These are phyloP conservation scores for Mycena galopus DNA, from an alignment of 768 basidiomycete genomes.

Conservation along the genomic window DNA sequence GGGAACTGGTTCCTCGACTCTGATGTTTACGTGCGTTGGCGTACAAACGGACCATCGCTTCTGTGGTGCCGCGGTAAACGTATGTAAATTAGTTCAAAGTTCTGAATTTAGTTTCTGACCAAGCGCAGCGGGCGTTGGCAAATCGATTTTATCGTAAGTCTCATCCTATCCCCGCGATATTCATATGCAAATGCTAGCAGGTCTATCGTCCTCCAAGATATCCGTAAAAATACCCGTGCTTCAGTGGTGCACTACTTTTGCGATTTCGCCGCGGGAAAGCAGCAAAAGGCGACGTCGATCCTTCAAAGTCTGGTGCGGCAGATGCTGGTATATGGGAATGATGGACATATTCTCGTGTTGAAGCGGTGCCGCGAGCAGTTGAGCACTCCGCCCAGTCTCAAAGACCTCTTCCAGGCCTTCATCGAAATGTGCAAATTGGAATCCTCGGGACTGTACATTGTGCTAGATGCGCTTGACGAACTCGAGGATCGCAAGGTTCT, in stretches of 20 bases:
- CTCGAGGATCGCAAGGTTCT: constrained; percentile 23
- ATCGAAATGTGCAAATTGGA: constrained; percentile 23
- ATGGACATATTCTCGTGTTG: constrained; percentile 20
- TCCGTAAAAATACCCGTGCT: constrained; percentile 11
- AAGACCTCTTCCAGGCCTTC: constrained; percentile 16
- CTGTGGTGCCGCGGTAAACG: constrained; percentile 31
- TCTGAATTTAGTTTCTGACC: not conserved
- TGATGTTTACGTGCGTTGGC: constrained; percentile 25
- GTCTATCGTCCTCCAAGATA: constrained; percentile 27
- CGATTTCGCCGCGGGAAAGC: constrained; percentile 27
- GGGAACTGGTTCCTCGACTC: constrained; percentile 28
- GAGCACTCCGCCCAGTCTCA: constrained; percentile 14
- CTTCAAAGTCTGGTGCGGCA: constrained; percentile 23
- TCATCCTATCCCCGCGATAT: not conserved
- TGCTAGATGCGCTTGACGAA: constrained; percentile 30
- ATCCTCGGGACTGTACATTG: not conserved
- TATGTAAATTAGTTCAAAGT: not conserved
- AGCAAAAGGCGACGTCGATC: constrained; percentile 8
- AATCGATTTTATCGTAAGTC: constrained; percentile 26
- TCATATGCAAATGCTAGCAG: constrained; percentile 4
- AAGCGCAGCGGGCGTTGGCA: constrained; percentile 25
- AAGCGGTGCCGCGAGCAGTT: constrained; percentile 27
- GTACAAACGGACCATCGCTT: constrained; percentile 7
- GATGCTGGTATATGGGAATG: constrained; percentile 16
- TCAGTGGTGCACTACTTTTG: constrained; percentile 23